phyloP scores from a whole-genome alignment of 345 rosid genomes.

The Noccaea caerulescens region DNA sequence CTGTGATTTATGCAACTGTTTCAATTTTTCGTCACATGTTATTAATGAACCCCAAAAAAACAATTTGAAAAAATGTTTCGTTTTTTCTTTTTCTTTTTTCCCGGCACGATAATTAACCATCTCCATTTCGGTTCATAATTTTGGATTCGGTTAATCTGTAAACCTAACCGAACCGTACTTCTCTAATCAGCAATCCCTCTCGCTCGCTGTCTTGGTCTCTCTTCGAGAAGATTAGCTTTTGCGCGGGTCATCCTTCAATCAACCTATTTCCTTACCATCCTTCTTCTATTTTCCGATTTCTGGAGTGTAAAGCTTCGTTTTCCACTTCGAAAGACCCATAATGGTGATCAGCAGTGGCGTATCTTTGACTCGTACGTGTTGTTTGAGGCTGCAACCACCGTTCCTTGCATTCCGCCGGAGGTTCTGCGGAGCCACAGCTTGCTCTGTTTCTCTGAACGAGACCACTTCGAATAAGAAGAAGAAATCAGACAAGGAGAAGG shows the following conservation, averaged over 20 bases:
- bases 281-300: neutral
- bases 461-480: conserved; percentile 21
- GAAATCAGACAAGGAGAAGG: conserved; percentile 54
- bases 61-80: neutral
- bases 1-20: neutral
- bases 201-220: conserved; percentile 26
- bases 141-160: conserved; percentile 15
- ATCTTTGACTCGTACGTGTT: conserved; percentile 48
- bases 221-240: conserved; percentile 36
- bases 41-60: neutral
- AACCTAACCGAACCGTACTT: conserved; percentile 37
- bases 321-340: neutral
- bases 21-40: neutral
- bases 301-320: neutral
- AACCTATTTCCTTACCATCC: neutral
- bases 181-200: conserved; percentile 10
- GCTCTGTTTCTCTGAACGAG: conserved; percentile 40
- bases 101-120: conserved; percentile 5
- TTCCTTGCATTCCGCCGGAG: conserved; percentile 44
- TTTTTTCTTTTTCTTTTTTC: no score
- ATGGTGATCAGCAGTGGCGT: conserved; percentile 56
- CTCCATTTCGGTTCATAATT: conserved; percentile 1
- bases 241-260: conserved; percentile 21
- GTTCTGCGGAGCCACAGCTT: conserved; percentile 41
- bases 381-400: conserved; percentile 49